phyloP scores from a whole-genome alignment of 75 land plant species.

The Adiantum capillusveneris region DNA sequence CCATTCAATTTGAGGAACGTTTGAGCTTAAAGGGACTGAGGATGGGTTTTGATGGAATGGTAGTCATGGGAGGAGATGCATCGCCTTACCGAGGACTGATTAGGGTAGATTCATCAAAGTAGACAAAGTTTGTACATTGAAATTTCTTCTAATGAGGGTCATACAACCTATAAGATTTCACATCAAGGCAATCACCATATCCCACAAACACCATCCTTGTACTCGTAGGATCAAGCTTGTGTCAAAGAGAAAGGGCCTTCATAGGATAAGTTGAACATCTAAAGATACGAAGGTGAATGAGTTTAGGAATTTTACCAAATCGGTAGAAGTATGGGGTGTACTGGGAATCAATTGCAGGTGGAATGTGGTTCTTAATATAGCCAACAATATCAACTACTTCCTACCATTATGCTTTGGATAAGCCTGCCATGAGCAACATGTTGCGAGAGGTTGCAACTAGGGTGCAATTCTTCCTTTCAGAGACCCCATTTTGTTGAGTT shows the following conservation, averaged over 20 bases:
- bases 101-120: neutral
- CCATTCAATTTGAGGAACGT: too few relatives aligned
- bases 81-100: too few relatives aligned
- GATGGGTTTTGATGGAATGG: too few relatives aligned
- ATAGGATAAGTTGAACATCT: neutral
- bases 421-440: slow-evolving; percentile 11
- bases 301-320: neutral
- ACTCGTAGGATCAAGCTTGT: slow-evolving; percentile 12
- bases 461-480: slow-evolving; percentile 15
- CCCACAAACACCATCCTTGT: slow-evolving; percentile 8
- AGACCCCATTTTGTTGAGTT: slow-evolving; percentile 21
- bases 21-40: too few relatives aligned
- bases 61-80: too few relatives aligned
- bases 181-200: slow-evolving; percentile 2
- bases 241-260: neutral
- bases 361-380: slow-evolving; percentile 11
- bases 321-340: slow-evolving; percentile 9
- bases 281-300: neutral
- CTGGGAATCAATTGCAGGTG: neutral
- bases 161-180: neutral
- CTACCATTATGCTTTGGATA: slow-evolving; percentile 16
- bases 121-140: neutral
- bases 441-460: slow-evolving; percentile 12
- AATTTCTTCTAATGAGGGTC: neutral
- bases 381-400: slow-evolving; percentile 7